phyloP scores from a whole-genome alignment of 2,329 filamentous ascomycete species.

The Aspergillus vadensis region DNA sequence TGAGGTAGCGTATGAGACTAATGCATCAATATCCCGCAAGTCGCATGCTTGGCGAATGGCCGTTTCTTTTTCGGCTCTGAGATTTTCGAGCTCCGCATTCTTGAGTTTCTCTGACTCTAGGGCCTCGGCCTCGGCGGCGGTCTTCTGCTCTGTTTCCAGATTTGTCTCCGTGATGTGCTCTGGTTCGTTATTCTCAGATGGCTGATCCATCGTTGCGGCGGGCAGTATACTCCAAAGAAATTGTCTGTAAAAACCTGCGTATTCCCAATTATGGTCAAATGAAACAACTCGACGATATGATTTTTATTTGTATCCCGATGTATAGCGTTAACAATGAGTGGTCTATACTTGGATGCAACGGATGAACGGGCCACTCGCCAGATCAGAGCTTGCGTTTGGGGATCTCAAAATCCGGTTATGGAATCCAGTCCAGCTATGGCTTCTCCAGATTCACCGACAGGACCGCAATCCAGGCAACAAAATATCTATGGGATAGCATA shows the following conservation, averaged over 20 bases:
- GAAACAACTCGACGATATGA: neutral
- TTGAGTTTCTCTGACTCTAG: conserved; percentile 5
- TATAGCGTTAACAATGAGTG: neutral
- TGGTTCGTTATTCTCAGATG: neutral
- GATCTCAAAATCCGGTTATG: neutral
- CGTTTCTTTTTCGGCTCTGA: conserved; percentile 42
- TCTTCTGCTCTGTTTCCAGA: neutral
- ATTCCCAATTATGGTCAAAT: neutral
- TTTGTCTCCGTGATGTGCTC: neutral
- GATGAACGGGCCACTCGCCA: conserved; percentile 1
- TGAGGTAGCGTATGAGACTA: conserved; percentile 63
- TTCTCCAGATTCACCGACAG: neutral
- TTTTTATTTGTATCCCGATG: neutral
- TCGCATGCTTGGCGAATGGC: conserved; percentile 63
- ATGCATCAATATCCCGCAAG: conserved; percentile 56
- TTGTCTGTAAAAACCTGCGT: neutral
- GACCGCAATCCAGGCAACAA: neutral
- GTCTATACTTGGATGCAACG: conserved; percentile 1
- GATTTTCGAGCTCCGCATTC: conserved; percentile 9
- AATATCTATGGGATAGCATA: neutral
- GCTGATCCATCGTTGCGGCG: conserved; percentile 3
- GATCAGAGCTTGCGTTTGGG: neutral
- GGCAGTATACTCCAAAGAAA: neutral
- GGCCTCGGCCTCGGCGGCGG: neutral
- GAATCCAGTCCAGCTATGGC: neutral